phyloP scores from a whole-genome alignment of 768 basidiomycete genomes.

The Tylopilus felleus region DNA sequence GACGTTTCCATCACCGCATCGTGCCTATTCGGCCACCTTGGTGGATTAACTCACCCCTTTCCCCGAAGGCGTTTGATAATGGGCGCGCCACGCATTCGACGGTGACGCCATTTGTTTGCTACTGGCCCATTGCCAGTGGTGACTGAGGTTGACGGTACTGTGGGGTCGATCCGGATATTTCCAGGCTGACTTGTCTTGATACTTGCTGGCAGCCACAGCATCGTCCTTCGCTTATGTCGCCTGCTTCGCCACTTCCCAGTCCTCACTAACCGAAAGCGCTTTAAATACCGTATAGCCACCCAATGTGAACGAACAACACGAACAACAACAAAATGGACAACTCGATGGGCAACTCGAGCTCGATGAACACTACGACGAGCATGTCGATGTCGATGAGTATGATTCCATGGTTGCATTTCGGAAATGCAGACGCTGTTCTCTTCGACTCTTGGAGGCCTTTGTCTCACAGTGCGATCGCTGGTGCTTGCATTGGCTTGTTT shows the following conservation, averaged over 20 bases:
- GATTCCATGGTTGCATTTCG: conserved; percentile 63
- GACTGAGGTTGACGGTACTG: too few relatives aligned
- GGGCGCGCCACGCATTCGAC: too few relatives aligned
- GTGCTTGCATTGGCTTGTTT: conserved; percentile 70
- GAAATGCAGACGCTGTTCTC: conserved; percentile 55
- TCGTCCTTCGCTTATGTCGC: neutral
- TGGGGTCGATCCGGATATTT: too few relatives aligned
- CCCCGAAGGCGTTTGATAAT: too few relatives aligned
- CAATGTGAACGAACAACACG: neutral
- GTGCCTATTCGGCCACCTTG: too few relatives aligned
- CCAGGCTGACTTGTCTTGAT: neutral
- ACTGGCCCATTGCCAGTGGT: too few relatives aligned
- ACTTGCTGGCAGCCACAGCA: neutral
- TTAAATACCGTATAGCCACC: neutral
- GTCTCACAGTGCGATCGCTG: conserved; percentile 67
- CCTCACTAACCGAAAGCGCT: neutral
- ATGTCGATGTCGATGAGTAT: conserved; percentile 28
- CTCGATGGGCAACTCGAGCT: neutral
- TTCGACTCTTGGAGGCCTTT: conserved; percentile 68
- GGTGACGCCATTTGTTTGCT: too few relatives aligned
- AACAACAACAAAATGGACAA: neutral
- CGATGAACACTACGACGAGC: neutral
- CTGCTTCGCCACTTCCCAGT: neutral
- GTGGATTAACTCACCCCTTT: too few relatives aligned
- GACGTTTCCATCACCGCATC: too few relatives aligned